Conservation (phyloP, 2,329 filamentous ascomycete species). For the Cladosporium austrohemisphaericum region DNA sequence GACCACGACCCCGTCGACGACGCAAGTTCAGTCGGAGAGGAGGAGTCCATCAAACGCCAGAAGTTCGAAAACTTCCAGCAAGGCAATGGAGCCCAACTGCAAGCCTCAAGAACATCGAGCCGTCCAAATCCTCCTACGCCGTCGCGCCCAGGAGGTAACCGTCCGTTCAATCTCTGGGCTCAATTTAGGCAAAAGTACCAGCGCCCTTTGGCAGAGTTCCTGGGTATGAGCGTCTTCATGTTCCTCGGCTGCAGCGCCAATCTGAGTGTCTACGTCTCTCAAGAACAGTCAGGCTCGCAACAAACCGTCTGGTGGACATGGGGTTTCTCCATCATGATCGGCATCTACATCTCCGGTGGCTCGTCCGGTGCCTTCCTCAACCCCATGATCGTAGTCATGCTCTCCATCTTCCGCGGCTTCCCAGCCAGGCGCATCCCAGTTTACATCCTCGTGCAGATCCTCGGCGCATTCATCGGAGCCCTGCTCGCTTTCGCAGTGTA, state of each 20-base stretch:
- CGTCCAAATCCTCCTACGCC: background rate
- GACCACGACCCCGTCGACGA: conserved; percentile 6
- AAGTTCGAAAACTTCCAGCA: conserved; percentile 2
- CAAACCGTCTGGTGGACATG: conserved; percentile 38
- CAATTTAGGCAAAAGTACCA: conserved; percentile 49
- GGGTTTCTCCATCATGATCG: conserved; percentile 54
- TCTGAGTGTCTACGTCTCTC: conserved; percentile 41
- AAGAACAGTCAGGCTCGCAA: conserved; percentile 20
- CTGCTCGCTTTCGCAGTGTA: conserved; percentile 47
- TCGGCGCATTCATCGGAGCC: conserved; percentile 50
- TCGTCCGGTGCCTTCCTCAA: conserved; percentile 48
- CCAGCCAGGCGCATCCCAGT: conserved; percentile 49
- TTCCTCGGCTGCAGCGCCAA: conserved; percentile 25
- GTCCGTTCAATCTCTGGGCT: conserved; percentile 48
- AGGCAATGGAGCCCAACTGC: conserved; percentile 11
- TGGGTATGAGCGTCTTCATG: conserved; percentile 40
- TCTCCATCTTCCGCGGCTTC: conserved; percentile 49
- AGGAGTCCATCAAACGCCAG: conserved; percentile 6
- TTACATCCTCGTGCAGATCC: conserved; percentile 51
- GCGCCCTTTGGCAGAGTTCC: conserved; percentile 61
- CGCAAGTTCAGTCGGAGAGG: conserved; percentile 3
- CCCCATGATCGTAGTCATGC: conserved; percentile 43
- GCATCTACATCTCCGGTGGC: conserved; percentile 40
- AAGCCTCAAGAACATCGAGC: background rate
- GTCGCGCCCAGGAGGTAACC: background rate